These are phyloP conservation scores for Singerocomus inundabilis DNA, from an alignment of 1,284 basidiomycete genomes.

Conservation along the genomic window DNA sequence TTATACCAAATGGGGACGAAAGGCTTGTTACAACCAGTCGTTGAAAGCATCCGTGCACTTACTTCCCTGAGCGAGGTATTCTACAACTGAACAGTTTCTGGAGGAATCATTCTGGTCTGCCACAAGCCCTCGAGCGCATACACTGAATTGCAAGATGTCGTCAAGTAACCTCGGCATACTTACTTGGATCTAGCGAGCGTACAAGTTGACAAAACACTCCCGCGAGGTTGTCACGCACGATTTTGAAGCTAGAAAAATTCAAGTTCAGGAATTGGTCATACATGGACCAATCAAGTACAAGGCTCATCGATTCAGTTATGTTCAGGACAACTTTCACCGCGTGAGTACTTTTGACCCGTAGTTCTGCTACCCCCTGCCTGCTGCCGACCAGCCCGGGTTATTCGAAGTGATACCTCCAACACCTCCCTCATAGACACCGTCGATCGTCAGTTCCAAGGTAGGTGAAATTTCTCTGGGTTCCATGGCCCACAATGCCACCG, in stretches of 20 bases:
- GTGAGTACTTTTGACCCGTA: background rate
- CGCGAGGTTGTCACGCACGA: conserved; percentile 41
- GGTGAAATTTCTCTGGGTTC: conserved; percentile 50
- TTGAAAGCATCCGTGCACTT: conserved; percentile 65
- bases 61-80: conserved; percentile 65
- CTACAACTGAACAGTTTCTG: conserved; percentile 59
- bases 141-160: conserved; percentile 79
- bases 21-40: conserved; percentile 63
- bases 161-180: conserved; percentile 68
- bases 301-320: background rate
- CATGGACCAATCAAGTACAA: background rate
- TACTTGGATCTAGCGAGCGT: conserved; percentile 66
- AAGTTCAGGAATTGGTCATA: background rate
- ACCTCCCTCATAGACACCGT: conserved; percentile 63
- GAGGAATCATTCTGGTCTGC: conserved; percentile 24
- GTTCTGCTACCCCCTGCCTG: conserved; percentile 32
- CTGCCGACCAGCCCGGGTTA: conserved; percentile 58
- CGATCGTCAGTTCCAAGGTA: conserved; percentile 52
- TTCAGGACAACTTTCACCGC: background rate
- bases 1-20: background rate
- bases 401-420: conserved; percentile 53
- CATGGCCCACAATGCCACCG: conserved; percentile 70
- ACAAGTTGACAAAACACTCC: conserved; percentile 64
- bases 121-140: conserved; percentile 53
- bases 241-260: background rate